Conservation (phyloP, 768 basidiomycete species). For the Hydnomerulius pinastri region DNA sequence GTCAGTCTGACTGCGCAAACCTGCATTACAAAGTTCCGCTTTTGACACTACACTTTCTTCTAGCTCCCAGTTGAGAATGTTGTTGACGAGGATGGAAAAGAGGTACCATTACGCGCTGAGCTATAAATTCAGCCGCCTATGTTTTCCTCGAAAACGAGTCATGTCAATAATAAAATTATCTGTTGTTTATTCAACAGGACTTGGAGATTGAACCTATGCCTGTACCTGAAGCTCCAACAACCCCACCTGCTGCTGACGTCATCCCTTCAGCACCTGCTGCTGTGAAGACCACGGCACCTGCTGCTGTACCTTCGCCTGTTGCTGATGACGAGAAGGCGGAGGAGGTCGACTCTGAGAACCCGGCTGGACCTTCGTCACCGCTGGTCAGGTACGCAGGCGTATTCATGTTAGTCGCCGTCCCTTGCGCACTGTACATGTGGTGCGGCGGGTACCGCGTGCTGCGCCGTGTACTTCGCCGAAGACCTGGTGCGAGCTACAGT, state of each 20-base stretch:
- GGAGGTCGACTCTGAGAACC: constrained; percentile 10
- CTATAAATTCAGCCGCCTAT: constrained; percentile 62
- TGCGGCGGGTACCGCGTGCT: constrained; percentile 45
- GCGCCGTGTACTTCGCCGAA: constrained; percentile 43
- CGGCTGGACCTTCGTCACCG: constrained; percentile 1
- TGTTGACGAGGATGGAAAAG: constrained; percentile 66
- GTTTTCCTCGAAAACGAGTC: constrained; percentile 36
- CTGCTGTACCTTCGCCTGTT: constrained; percentile 1
- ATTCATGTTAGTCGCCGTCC: constrained; percentile 45
- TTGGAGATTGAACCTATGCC: constrained; percentile 20
- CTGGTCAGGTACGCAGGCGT: constrained; percentile 24
- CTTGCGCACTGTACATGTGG: constrained; percentile 49
- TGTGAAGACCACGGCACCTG: constrained; percentile 2
- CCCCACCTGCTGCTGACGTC: constrained; percentile 18
- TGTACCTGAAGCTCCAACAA: constrained; percentile 14
- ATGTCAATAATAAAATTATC: constrained; percentile 53
- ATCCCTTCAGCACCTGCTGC: constrained; percentile 8
- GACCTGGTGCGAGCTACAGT: constrained; percentile 41
- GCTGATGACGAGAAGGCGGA: constrained; percentile 2
- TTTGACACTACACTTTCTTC: neutral
- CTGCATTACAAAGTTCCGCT: no score
- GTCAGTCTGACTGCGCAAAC: constrained; percentile 48
- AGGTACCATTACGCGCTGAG: constrained; percentile 96
- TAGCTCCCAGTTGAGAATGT: constrained; percentile 57
- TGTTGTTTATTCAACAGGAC: constrained; percentile 53